Percentiles rank a stretch among this genome's conserved stretches.
These are phyloP conservation scores for Rhodotorula taiwanensis DNA, from an alignment of 768 basidiomycete genomes.

Conservation along the genomic window DNA sequence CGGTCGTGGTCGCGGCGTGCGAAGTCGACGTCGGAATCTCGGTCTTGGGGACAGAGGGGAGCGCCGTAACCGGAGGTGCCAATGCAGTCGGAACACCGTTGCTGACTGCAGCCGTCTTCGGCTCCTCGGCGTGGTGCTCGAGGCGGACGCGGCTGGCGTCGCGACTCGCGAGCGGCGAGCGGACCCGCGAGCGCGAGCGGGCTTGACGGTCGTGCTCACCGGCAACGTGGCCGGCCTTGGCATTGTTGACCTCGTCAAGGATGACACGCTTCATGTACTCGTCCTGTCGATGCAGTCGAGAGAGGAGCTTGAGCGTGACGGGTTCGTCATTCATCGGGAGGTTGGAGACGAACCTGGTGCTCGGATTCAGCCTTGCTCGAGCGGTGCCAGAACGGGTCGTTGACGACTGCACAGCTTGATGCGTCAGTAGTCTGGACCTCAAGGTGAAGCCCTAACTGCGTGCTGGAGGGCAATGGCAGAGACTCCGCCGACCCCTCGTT, in stretches of 20 bases:
- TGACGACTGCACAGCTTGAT: conserved; percentile 6
- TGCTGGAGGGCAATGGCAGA: background rate
- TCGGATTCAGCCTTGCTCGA: conserved; percentile 3
- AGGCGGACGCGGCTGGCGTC: background rate
- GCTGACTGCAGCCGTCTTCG: too few species aligned
- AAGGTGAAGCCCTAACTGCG: background rate
- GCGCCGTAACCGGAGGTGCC: too few species aligned
- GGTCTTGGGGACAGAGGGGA: too few species aligned
- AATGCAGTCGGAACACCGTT: too few species aligned
- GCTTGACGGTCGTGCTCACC: background rate
- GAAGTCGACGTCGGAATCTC: too few species aligned
- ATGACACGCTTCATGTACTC: conserved; percentile 4
- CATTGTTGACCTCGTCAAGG: conserved; percentile 1
- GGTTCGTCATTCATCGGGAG: background rate
- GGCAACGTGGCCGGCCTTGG: background rate
- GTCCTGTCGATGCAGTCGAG: background rate
- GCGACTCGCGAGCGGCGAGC: background rate
- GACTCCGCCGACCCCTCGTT: too few species aligned
- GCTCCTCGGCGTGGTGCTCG: too few species aligned
- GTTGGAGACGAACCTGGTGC: background rate
- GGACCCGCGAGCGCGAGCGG: background rate
- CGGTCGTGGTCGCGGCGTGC: too few species aligned
- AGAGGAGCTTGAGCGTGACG: background rate
- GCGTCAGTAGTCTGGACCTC: too few species aligned
- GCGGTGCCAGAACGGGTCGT: conserved; percentile 16